Conservation (phyloP, 2,329 filamentous ascomycete genomes). For the Coniella vitis region DNA sequence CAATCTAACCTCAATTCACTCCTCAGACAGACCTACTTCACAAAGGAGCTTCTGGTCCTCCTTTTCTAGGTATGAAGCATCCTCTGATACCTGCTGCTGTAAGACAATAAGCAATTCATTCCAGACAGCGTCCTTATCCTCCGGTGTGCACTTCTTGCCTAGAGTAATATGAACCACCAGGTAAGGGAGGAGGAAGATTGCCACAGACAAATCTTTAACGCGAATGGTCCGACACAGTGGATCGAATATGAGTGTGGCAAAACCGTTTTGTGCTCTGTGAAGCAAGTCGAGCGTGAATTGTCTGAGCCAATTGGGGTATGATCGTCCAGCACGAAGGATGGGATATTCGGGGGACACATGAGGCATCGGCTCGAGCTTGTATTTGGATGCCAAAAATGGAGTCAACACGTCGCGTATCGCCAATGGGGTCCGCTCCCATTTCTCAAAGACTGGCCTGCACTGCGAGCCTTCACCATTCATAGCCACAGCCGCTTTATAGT, state of each 20-base stretch:
- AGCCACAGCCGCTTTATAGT: slow-evolving; percentile 54
- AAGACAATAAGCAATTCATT: slow-evolving; percentile 70
- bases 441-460: slow-evolving; percentile 55
- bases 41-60: slow-evolving; percentile 81
- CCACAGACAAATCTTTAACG: slow-evolving; percentile 77
- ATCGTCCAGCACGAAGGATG: slow-evolving; percentile 61
- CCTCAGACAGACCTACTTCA: slow-evolving; percentile 52
- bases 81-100: slow-evolving; percentile 46
- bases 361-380: slow-evolving; percentile 60
- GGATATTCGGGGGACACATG: slow-evolving; percentile 62
- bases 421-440: slow-evolving; percentile 75
- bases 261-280: slow-evolving; percentile 65
- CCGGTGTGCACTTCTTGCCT: slow-evolving; percentile 53
- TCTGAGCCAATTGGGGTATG: slow-evolving; percentile 77
- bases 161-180: slow-evolving; percentile 77
- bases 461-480: slow-evolving; percentile 35
- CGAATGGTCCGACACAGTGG: slow-evolving; percentile 76
- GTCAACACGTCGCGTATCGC: slow-evolving; percentile 73
- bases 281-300: slow-evolving; percentile 76
- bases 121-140: slow-evolving; percentile 59
- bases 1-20: slow-evolving; percentile 1
- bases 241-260: slow-evolving; percentile 71
- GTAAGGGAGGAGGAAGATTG: slow-evolving; percentile 85
- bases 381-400: slow-evolving; percentile 81
- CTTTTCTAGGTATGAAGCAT: slow-evolving; percentile 52